Conservation (phyloP, 257 asterid species). For the Cordia subcordata region DNA sequence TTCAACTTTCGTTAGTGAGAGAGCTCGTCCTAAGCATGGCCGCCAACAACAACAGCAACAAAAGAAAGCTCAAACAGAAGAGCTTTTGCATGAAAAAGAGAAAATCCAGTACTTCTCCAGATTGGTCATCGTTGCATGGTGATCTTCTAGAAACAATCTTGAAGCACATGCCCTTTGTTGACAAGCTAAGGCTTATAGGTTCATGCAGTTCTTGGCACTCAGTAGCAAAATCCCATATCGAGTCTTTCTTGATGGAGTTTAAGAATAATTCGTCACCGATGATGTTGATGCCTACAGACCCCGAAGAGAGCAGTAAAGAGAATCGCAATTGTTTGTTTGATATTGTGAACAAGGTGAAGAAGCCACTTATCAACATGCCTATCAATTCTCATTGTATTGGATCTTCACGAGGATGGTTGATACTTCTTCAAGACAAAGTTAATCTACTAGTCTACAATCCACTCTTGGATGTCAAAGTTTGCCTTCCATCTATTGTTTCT, state of each 20-base stretch:
- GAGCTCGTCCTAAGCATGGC: too few species aligned
- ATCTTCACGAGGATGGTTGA: neutral
- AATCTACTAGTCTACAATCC: neutral
- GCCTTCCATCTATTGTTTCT: neutral
- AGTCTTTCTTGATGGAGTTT: neutral
- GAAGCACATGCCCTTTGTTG: neutral
- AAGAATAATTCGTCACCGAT: neutral
- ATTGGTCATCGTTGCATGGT: neutral
- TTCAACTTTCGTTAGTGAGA: too few species aligned
- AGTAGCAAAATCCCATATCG: neutral
- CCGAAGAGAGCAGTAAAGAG: neutral
- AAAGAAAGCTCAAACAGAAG: neutral
- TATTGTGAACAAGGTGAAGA: neutral
- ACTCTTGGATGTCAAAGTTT: neutral
- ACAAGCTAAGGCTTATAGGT: neutral
- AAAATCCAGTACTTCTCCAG: neutral
- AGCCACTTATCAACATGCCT: neutral
- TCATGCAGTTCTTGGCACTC: conserved; percentile 3
- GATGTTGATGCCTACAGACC: neutral
- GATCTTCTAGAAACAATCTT: neutral
- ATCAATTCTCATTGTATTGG: neutral
- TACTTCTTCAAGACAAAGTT: neutral
- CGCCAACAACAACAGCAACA: too few species aligned
- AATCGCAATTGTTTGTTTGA: neutral
- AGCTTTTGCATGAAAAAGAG: neutral